These are phyloP conservation scores for Orbilia oligospora DNA, from an alignment of 2,329 filamentous ascomycete species.

Conservation along the genomic window DNA sequence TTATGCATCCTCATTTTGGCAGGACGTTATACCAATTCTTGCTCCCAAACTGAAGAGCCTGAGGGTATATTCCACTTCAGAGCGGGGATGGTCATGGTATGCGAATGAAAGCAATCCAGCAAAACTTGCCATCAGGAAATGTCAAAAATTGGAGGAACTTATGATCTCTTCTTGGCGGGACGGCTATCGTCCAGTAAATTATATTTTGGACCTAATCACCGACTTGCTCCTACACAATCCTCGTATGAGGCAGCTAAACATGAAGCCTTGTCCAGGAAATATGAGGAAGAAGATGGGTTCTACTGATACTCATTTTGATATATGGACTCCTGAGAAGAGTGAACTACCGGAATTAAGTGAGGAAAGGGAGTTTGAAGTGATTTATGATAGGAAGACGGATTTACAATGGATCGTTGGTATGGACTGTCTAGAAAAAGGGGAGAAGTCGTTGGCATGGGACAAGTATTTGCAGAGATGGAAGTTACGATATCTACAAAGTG, in stretches of 20 bases:
- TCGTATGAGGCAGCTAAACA: neutral
- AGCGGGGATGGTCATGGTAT: neutral
- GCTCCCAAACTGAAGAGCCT: neutral
- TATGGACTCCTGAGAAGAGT: neutral
- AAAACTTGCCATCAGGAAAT: neutral
- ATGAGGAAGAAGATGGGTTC: neutral
- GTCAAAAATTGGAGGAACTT: neutral
- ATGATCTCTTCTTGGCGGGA: neutral
- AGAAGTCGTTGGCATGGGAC: neutral
- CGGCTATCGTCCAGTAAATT: neutral
- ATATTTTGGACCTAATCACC: neutral
- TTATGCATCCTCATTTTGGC: neutral
- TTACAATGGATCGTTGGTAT: neutral
- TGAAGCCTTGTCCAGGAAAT: neutral
- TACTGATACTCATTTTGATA: neutral
- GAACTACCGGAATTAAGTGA: neutral
- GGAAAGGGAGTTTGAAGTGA: constrained; percentile 2
- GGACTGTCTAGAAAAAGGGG: no score
- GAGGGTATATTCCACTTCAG: neutral
- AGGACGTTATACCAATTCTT: neutral
- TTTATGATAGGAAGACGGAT: neutral
- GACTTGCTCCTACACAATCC: neutral
- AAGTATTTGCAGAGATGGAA: constrained; percentile 5
- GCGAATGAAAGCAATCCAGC: neutral
- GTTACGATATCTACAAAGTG: neutral